Base-by-base conservation (phyloP, 106 monocot genomes). In the Dendrobium catenatum region DNA sequence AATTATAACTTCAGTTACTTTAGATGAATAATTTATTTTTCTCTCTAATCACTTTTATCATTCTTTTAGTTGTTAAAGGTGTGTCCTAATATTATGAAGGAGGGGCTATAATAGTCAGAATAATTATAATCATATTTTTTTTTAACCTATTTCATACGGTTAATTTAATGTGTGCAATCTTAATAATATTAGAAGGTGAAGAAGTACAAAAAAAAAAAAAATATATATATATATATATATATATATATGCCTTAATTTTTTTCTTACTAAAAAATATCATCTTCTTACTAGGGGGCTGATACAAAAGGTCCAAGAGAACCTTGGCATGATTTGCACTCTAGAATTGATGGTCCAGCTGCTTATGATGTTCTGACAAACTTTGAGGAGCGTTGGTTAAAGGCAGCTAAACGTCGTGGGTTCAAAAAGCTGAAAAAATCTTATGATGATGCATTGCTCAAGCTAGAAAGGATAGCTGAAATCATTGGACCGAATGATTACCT, bases 271-370 rank as follows among this genome's bases (percentile, higher is more conserved):
- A 59, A 58, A 26, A 11, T 82, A 33, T 79, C 40, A 76, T 17
- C 41, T 46, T 42, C 56, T 56, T 72, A 72, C n/a, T 79, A 96
- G 93, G 91, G 67, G 44, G 58, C 83, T 80, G 86, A 88, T 78
- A 64, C 58, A 54, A 80, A 76, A 82, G 96, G 90, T 22, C 96
- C 96, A 74, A 88, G 96, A 88, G 93, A 96, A 82, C 90, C 93
- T 59, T 96, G 96, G 96, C 96, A 96, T 82, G 96, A 96, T 90
- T 86, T 96, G 82, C 96, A 96, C 78, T 84, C 90, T 78, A 93
- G 78, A 85, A 91, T 96, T 77, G 96, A 96, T 80, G 91, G 93
- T 68, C 91, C 93, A 64, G 96, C 93, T 55, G 96, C 96, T 61
- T 92, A 93, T 84, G 96, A 96, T 80, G 87, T 96, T 88, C 70